phyloP scores from a whole-genome alignment of 306 rosid species.

The Lathyrus aphaca region DNA sequence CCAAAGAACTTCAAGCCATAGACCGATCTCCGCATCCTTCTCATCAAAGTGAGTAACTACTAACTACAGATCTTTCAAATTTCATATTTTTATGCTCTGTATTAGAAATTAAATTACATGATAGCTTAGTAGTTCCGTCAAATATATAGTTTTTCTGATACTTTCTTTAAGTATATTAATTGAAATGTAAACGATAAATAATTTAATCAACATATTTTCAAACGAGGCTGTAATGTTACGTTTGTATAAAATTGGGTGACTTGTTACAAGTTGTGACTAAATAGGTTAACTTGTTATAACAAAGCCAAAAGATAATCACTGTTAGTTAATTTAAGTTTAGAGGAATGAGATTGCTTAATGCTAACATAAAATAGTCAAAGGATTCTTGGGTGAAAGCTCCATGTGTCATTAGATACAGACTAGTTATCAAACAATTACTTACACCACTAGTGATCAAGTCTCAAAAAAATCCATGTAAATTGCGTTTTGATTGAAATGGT shows the following conservation, averaged over 20 bases:
- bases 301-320: constrained; percentile 13
- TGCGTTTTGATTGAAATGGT: background rate
- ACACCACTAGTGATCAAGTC: constrained; percentile 4
- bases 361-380: constrained; percentile 2
- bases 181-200: background rate
- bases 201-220: background rate
- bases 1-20: constrained; percentile 94
- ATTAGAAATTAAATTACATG: background rate
- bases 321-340: constrained; percentile 1
- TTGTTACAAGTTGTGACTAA: background rate
- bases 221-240: background rate
- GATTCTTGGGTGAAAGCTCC: background rate
- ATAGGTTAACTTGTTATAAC: background rate
- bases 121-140: constrained; percentile 15
- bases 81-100: background rate
- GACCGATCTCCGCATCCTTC: constrained; percentile 96
- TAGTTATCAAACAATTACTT: constrained; percentile 4
- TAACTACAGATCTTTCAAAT: constrained; percentile 25
- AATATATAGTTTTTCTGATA: background rate
- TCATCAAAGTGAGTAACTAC: constrained; percentile 76
- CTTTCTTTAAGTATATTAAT: background rate
- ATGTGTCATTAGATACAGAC: background rate
- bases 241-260: background rate
- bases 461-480: background rate
- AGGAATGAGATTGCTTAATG: background rate